Percentiles rank a stretch among this genome's conserved stretches.
Evolutionary conservation across 495 filamentous ascomycete genomes (phyloP).

Genomic region (Jackrogersella multiformis): DNA sequence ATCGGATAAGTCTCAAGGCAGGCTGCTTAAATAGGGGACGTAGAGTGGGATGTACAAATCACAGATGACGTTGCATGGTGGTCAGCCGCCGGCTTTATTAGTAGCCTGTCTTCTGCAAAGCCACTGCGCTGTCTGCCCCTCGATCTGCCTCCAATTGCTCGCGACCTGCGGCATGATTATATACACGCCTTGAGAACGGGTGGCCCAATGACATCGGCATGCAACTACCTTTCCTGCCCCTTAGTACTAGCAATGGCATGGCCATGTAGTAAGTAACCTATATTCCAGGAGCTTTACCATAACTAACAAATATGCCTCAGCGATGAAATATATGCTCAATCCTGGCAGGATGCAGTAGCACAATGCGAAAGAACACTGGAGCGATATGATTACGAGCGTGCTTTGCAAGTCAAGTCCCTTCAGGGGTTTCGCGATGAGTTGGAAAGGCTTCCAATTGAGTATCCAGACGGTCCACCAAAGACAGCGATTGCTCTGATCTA

Average conservation of each 20-base stretch:
- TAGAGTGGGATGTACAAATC: too few species aligned
- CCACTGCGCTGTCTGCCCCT: background rate
- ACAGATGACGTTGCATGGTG: too few species aligned
- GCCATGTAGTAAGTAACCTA: slow-evolving; percentile 9
- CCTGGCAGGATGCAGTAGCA: slow-evolving; percentile 8
- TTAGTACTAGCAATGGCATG: background rate
- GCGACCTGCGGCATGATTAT: background rate
- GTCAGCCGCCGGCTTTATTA: too few species aligned
- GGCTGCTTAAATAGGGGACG: too few species aligned
- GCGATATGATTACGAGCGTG: slow-evolving; percentile 8
- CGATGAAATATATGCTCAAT: slow-evolving; percentile 14
- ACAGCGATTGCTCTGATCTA: slow-evolving; percentile 5
- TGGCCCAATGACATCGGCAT: background rate
- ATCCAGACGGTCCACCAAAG: background rate
- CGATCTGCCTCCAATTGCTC: background rate
- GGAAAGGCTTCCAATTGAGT: background rate
- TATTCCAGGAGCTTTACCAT: background rate
- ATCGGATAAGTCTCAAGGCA: too few species aligned
- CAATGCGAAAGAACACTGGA: slow-evolving; percentile 12
- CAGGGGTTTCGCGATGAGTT: background rate
- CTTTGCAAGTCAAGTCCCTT: slow-evolving; percentile 3
- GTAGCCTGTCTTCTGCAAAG: background rate
- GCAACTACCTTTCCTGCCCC: background rate
- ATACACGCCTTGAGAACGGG: background rate
- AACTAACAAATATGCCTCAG: background rate